Evolutionary conservation across 441 rosid genomes (phyloP).

Genomic region (Melastoma candidum): DNA sequence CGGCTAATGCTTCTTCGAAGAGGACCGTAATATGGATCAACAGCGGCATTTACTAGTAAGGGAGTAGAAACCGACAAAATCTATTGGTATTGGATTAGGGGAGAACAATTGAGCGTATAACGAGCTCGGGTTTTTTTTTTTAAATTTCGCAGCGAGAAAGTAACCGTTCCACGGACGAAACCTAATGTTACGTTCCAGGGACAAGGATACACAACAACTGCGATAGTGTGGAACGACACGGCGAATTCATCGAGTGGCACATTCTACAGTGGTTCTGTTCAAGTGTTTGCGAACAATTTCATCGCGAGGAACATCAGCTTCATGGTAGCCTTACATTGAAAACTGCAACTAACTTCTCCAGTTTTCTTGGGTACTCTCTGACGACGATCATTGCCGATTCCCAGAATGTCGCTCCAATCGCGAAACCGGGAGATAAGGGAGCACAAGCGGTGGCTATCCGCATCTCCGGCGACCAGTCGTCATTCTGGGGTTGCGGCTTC

Average conservation of each 20-base stretch:
- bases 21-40: conserved; percentile 71
- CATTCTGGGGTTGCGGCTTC: conserved; percentile 81
- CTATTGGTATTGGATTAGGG: no score
- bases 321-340: conserved; percentile 36
- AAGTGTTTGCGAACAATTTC: conserved; percentile 66
- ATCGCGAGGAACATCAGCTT: conserved; percentile 79
- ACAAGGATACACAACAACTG: conserved; percentile 68
- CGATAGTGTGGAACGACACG: conserved; percentile 82
- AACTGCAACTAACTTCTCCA: background rate
- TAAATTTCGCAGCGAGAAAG: conserved; percentile 49
- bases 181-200: conserved; percentile 84
- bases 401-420: conserved; percentile 78
- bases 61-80: background rate
- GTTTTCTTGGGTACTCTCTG: background rate
- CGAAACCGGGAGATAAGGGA: conserved; percentile 60
- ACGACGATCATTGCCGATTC: background rate
- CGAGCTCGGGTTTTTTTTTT: background rate
- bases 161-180: conserved; percentile 41
- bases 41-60: conserved; percentile 78
- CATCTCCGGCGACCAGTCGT: conserved; percentile 57
- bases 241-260: conserved; percentile 75
- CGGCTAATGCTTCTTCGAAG: conserved; percentile 40
- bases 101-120: no score
- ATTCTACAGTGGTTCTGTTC: conserved; percentile 66
- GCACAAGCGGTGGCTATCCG: conserved; percentile 88